Conservation (phyloP, 345 rosid species). For the Melastoma malabathricum region DNA sequence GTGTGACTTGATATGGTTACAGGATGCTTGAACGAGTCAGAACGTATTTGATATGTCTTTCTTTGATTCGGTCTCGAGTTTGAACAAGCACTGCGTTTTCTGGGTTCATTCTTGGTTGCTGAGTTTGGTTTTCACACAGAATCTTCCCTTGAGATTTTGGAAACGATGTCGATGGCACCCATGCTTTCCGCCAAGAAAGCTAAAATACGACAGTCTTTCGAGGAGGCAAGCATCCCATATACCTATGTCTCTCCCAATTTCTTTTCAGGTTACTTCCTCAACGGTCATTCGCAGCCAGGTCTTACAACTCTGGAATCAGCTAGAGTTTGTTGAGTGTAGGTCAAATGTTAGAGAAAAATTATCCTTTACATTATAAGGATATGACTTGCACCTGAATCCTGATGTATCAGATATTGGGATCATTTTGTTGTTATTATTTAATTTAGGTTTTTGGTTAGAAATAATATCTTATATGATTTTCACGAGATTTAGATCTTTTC, state of each 20-base stretch:
- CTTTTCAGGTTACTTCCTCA: slow-evolving; percentile 9
- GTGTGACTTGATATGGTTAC: too few species aligned
- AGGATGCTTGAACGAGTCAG: too few species aligned
- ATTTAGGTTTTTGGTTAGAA: too few species aligned
- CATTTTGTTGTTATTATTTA: too few species aligned
- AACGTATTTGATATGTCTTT: too few species aligned
- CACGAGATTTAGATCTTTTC: too few species aligned
- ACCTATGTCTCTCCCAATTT: slow-evolving; percentile 6
- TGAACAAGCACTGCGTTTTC: neutral
- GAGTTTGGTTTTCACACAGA: slow-evolving; percentile 1
- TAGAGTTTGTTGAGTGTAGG: too few species aligned
- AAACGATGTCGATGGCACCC: slow-evolving; percentile 5
- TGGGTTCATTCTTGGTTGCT: slow-evolving; percentile 3
- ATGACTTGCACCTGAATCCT: too few species aligned
- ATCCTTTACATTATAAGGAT: slow-evolving; percentile 7
- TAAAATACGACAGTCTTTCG: slow-evolving; percentile 3
- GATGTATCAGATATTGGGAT: too few species aligned
- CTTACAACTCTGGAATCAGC: slow-evolving; percentile 4
- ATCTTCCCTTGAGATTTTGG: slow-evolving; percentile 12
- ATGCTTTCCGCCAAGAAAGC: slow-evolving; percentile 2
- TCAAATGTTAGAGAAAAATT: too few species aligned
- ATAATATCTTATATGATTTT: too few species aligned
- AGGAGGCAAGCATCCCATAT: slow-evolving; percentile 8
- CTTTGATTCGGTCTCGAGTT: neutral
- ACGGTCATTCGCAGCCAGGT: slow-evolving; percentile 4